These are phyloP conservation scores for Antrodiella citrinella DNA, from an alignment of 768 basidiomycete species.

Conservation along the genomic window DNA sequence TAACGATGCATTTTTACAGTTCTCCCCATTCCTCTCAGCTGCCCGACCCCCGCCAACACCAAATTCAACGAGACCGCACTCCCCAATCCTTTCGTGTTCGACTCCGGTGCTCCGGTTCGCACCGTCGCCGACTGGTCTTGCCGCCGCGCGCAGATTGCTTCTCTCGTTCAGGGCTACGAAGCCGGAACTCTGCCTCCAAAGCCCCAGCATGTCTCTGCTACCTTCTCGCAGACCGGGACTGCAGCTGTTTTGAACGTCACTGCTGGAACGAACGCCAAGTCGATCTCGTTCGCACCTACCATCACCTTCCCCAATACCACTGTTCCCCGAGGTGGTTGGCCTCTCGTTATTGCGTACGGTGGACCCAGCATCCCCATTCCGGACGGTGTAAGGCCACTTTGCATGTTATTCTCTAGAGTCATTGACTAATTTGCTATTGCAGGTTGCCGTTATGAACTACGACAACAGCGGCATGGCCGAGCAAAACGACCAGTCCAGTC, in stretches of 20 bases:
- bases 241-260: slow-evolving; percentile 37
- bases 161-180: slow-evolving; percentile 46
- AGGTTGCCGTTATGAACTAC: slow-evolving; percentile 39
- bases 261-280: slow-evolving; percentile 35
- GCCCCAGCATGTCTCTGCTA: slow-evolving; percentile 36
- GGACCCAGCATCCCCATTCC: slow-evolving; percentile 31
- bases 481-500: slow-evolving; percentile 35
- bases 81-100: slow-evolving; percentile 48
- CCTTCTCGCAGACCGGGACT: slow-evolving; percentile 21
- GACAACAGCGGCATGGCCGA: slow-evolving; percentile 46
- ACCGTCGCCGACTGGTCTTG: slow-evolving; percentile 44
- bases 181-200: slow-evolving; percentile 41
- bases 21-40: background rate
- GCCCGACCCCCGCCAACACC: slow-evolving; percentile 16
- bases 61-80: slow-evolving; percentile 35
- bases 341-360: slow-evolving; percentile 45
- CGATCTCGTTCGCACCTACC: slow-evolving; percentile 40
- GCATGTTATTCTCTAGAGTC: slow-evolving; percentile 25
- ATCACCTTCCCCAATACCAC: slow-evolving; percentile 38
- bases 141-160: slow-evolving; percentile 38
- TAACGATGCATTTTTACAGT: background rate
- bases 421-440: slow-evolving; percentile 27
- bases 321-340: slow-evolving; percentile 32
- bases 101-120: slow-evolving; percentile 32
- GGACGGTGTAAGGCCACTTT: slow-evolving; percentile 15